phyloP scores from a whole-genome alignment of 768 basidiomycete species.

The Scleroderma bovista region DNA sequence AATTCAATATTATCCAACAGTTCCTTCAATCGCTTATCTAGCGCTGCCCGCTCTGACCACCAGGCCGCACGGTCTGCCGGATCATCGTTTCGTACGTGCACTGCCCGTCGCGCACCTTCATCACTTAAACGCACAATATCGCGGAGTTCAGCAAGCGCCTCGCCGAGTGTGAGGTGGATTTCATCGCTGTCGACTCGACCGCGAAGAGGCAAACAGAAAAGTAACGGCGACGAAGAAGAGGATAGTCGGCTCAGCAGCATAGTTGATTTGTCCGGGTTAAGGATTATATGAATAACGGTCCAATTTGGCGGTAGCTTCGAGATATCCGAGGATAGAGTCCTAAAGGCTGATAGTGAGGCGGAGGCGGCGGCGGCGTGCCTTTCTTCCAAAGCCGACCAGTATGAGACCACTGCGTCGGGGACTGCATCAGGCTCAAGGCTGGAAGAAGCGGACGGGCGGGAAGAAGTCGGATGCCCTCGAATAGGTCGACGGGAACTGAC shows the following conservation, averaged over 20 bases:
- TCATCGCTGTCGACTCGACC: conserved; percentile 71
- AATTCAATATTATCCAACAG: conserved; percentile 86
- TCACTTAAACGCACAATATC: conserved; percentile 82
- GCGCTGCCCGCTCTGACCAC: conserved; percentile 76
- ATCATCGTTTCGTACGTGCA: conserved; percentile 63
- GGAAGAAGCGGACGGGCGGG: conserved; percentile 16
- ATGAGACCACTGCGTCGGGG: conserved; percentile 37
- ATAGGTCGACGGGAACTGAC: conserved; percentile 10
- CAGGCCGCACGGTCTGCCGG: conserved; percentile 62
- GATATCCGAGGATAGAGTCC: conserved; percentile 34
- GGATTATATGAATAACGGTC: conserved; percentile 78
- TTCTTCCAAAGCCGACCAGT: conserved; percentile 56
- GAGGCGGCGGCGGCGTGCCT: conserved; percentile 42
- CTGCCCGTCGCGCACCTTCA: conserved; percentile 66
- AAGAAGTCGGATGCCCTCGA: conserved; percentile 15
- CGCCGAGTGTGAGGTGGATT: conserved; percentile 66
- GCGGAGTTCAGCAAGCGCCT: conserved; percentile 64
- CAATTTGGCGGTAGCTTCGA: conserved; percentile 64
- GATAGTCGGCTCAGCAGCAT: conserved; percentile 79
- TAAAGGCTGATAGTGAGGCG: conserved; percentile 20
- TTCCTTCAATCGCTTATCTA: conserved; percentile 73
- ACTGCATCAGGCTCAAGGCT: conserved; percentile 36
- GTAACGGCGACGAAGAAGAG: conserved; percentile 48
- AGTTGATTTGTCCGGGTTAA: conserved; percentile 78
- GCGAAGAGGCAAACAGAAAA: conserved; percentile 88